phyloP scores from a whole-genome alignment of 768 basidiomycete genomes.

The Sistotremastrum niveocremeum region DNA sequence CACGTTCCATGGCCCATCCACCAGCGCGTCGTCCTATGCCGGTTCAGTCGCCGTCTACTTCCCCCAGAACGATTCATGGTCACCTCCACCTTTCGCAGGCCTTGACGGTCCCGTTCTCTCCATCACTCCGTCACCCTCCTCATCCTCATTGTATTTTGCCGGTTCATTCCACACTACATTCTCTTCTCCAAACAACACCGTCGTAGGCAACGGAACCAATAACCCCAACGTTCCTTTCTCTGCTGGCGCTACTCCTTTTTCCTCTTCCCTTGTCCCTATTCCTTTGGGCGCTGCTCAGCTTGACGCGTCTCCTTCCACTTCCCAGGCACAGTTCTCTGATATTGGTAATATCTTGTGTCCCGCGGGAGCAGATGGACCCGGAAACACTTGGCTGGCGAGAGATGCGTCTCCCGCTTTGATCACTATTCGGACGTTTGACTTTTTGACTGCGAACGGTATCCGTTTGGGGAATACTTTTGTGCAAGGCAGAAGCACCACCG shows the following conservation, averaged over 20 bases:
- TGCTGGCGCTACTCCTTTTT: slow-evolving; percentile 68
- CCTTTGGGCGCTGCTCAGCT: slow-evolving; percentile 46
- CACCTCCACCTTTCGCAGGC: slow-evolving; percentile 67
- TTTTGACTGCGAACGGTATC: slow-evolving; percentile 62
- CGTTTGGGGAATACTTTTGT: slow-evolving; percentile 89
- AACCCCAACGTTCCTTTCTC: slow-evolving; percentile 83
- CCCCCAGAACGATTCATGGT: slow-evolving; percentile 51
- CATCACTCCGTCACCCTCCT: slow-evolving; percentile 62
- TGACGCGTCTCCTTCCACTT: slow-evolving; percentile 50
- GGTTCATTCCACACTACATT: slow-evolving; percentile 80
- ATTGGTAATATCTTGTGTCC: slow-evolving; percentile 75
- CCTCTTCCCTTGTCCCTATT: slow-evolving; percentile 79
- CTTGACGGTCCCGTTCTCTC: slow-evolving; percentile 66
- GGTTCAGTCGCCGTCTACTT: slow-evolving; percentile 63
- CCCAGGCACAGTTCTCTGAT: slow-evolving; percentile 43
- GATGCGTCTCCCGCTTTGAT: slow-evolving; percentile 61
- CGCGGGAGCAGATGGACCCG: slow-evolving; percentile 61
- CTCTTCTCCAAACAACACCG: slow-evolving; percentile 30
- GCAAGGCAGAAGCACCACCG: slow-evolving; percentile 67
- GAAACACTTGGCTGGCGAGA: slow-evolving; percentile 73
- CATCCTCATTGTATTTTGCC: slow-evolving; percentile 67
- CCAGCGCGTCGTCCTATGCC: slow-evolving; percentile 36
- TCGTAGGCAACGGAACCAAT: slow-evolving; percentile 45
- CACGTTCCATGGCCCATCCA: slow-evolving; percentile 27
- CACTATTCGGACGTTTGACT: slow-evolving; percentile 63